Percentiles rank a stretch among this genome's conserved stretches.
phyloP scores from a whole-genome alignment of 169 alveolate species.

The Toxoplasma gondii region DNA sequence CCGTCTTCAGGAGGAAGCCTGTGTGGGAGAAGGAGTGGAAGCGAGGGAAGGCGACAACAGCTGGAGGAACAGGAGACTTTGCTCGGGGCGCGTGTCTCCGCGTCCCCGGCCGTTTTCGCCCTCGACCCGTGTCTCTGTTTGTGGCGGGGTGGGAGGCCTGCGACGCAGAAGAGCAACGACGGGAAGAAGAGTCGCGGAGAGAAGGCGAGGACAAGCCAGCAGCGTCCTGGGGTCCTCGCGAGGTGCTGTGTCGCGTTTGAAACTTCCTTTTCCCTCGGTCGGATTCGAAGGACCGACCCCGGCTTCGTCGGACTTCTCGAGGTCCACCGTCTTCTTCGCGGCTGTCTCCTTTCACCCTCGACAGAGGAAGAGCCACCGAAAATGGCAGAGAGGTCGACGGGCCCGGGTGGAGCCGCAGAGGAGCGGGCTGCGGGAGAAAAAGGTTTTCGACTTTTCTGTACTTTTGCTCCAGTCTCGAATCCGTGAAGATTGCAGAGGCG shows the following conservation, averaged over 20 bases:
- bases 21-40: conserved; percentile 15
- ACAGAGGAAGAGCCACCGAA: no score
- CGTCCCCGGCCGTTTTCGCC: neutral
- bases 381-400: no score
- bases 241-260: no score
- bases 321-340: neutral
- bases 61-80: neutral
- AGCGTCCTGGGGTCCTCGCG: neutral
- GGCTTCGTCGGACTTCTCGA: neutral
- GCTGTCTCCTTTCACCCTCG: neutral
- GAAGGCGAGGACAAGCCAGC: neutral
- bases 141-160: neutral
- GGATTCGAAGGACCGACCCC: no score
- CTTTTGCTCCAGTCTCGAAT: neutral
- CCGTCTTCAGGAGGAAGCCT: conserved; percentile 19
- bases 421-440: neutral
- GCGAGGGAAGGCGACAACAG: neutral
- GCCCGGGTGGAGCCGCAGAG: no score
- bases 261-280: no score
- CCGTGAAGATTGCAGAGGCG: neutral
- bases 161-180: neutral
- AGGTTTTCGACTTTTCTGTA: neutral
- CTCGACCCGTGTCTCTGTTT: neutral
- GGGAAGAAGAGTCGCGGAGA: neutral
- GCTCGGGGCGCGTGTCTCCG: neutral